phyloP scores from a whole-genome alignment of 345 rosid genomes.

The Linum usitatissimum region DNA sequence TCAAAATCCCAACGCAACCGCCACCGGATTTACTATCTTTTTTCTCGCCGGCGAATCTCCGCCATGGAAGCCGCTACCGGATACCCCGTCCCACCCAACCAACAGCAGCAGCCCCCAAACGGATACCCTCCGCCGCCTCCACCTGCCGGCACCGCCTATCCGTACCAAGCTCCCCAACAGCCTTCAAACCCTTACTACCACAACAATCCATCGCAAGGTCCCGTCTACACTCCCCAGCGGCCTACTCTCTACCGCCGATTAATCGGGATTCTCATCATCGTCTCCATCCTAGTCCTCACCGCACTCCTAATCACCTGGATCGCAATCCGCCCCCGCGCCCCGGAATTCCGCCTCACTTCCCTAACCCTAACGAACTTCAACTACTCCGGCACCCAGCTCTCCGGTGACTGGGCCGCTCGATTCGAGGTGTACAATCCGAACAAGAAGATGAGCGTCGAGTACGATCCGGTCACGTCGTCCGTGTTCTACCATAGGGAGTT shows the following conservation, averaged over 20 bases:
- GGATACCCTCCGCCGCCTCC: constrained; percentile 31
- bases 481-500: constrained; percentile 18
- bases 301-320: constrained; percentile 52
- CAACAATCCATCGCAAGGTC: constrained; percentile 12
- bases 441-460: constrained; percentile 48
- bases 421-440: constrained; percentile 55
- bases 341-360: constrained; percentile 38
- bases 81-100: constrained; percentile 32
- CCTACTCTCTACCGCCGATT: constrained; percentile 39
- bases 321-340: constrained; percentile 58
- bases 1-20: background rate
- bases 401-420: constrained; percentile 46
- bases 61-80: constrained; percentile 35
- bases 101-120: constrained; percentile 16
- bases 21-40: background rate
- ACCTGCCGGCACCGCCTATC: constrained; percentile 26
- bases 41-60: background rate
- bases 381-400: constrained; percentile 23
- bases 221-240: constrained; percentile 30
- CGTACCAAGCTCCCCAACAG: constrained; percentile 28
- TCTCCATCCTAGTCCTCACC: constrained; percentile 32
- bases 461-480: constrained; percentile 16
- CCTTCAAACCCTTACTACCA: constrained; percentile 21
- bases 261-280: constrained; percentile 15
- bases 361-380: constrained; percentile 53